Base-by-base conservation (phyloP, 2,329 filamentous ascomycete species). In the Hypoxylon sp. region DNA sequence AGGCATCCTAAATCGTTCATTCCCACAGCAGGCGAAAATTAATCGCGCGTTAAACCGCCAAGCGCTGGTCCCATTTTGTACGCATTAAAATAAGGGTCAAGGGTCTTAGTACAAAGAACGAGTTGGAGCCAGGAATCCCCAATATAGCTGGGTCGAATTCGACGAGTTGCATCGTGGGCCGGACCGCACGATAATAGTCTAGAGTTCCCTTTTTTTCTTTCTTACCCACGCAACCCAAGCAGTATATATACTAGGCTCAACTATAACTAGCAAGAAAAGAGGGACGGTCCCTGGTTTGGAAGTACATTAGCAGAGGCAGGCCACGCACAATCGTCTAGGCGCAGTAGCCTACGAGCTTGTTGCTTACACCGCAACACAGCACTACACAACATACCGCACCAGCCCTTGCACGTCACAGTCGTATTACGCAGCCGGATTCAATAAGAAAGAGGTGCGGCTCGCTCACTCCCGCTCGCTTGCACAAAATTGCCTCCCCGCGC, bases 11-110 rank as follows among this genome's bases (percentile, higher is more conserved):
- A 65, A 60, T 72, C 69, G 61, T 73, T 71, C 72, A 68, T 74
- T 76, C 74, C 74, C 73, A 76, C 79, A 80, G 78, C 45, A 43
- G 63, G 51, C 65, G 30, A 61, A 56, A 67, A 63, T 72, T 82
- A 82, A 83, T 82, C 80, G 81, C 81, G 81, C 81, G 81, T 81
- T 76, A 82, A 82, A 71, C 73, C 68, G 67, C 73, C 78, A 82
- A 81, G 80, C 80, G 80, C 81, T 78, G 71, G 72, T 62, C 51
- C 41, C 60, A 68, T 65, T 69, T 60, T 70, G 65, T 71, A 71
- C 68, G 53, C 68, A 62, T 64, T 66, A 67, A 69, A 67, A 68
- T 60, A 68, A 67, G 53, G 43, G 51, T 60, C 55, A 50, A 63
- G 56, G 62, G 62, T 68, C 60, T 66, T 55, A 60, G 60, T 63